Base-by-base conservation (phyloP, 352 stramenopile species). In the Phytophthora foliorum region DNA sequence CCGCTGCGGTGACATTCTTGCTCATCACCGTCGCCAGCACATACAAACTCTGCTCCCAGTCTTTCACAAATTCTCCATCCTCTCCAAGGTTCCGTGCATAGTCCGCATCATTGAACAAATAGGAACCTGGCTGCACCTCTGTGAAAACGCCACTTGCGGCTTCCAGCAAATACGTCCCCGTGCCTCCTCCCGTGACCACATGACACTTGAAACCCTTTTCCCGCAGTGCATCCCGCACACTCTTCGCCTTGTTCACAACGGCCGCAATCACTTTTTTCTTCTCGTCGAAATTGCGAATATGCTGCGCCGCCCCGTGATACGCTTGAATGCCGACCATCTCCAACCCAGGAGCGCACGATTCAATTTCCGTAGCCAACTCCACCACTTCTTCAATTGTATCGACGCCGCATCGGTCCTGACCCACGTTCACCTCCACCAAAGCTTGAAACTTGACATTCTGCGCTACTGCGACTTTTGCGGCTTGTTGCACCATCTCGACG, bases 51-150 rank as follows among this genome's bases (percentile, higher is more conserved):
- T 91, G 83, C 54, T 86, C 27, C 81, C 84, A 92, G 29, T 86
- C 67, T 5, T 66, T 62, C 11, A 86, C 80, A 16, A 65, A 57
- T 19, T 72, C 34, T 24, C 81, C 83, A 59, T 83, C 69, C 14
- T 66, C 45, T n/a, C 58, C 78, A 1, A 81, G 38, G 44, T 93
- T 94, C 29, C 71, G 61, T 3, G 78, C 70, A 55, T 94, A 93
- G 69, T 93, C 83, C 24, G 76, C 81, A 65, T 94, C 87, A 63
- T 89, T 91, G 68, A 94, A 90, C 22, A 91, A 63, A 66, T 90
- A 94, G 51, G 82, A 92, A 3, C 87, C 87, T 0, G 87, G 87
- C 69, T 94, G 85, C 50, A 94, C 78, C 55, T 94, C 87, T 0
- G 81, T 93, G 54, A 92, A 93, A 17, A 91, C 75, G 21, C 79